phyloP scores from a whole-genome alignment of 2,329 filamentous ascomycete species.

The Catunica adiposa region DNA sequence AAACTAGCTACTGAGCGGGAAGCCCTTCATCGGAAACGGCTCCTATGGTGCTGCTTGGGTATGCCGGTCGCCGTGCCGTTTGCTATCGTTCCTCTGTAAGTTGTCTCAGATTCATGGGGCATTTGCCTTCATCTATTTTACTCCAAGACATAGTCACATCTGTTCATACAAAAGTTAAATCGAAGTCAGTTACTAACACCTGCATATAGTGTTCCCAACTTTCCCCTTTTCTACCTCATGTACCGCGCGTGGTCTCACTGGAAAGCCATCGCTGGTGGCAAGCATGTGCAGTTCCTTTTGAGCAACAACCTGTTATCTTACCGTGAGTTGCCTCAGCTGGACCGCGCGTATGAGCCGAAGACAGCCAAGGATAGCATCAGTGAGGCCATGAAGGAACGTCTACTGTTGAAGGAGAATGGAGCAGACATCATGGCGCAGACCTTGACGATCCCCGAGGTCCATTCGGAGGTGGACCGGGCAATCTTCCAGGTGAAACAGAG shows the following conservation, averaged over 20 bases:
- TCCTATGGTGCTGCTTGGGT: slow-evolving; percentile 66
- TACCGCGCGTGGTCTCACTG: slow-evolving; percentile 90
- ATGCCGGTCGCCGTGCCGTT: slow-evolving; percentile 76
- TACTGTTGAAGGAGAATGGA: slow-evolving; percentile 16
- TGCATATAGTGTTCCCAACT: slow-evolving; percentile 57
- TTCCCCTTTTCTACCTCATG: slow-evolving; percentile 90
- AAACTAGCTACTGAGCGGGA: slow-evolving; percentile 67
- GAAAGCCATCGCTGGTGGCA: slow-evolving; percentile 69
- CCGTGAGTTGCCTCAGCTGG: slow-evolving; percentile 50
- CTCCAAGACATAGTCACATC: not conserved
- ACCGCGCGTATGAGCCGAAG: slow-evolving; percentile 48
- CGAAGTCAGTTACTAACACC: not conserved
- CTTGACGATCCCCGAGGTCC: slow-evolving; percentile 52
- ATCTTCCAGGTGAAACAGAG: slow-evolving; percentile 53
- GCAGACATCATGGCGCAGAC: slow-evolving; percentile 27
- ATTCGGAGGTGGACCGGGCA: slow-evolving; percentile 57
- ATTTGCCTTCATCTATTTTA: not conserved
- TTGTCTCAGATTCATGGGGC: slow-evolving; percentile 15
- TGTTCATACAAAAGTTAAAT: not conserved
- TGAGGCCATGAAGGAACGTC: slow-evolving; percentile 13
- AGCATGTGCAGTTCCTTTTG: slow-evolving; percentile 68
- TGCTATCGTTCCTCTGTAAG: slow-evolving; percentile 71
- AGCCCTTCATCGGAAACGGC: slow-evolving; percentile 53
- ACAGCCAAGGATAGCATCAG: not conserved
- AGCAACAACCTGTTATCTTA: slow-evolving; percentile 53